Percentiles rank a stretch among this genome's conserved stretches.
These are phyloP conservation scores for Neoboletus brunneissimus DNA, from an alignment of 768 basidiomycete species.

Conservation along the genomic window DNA sequence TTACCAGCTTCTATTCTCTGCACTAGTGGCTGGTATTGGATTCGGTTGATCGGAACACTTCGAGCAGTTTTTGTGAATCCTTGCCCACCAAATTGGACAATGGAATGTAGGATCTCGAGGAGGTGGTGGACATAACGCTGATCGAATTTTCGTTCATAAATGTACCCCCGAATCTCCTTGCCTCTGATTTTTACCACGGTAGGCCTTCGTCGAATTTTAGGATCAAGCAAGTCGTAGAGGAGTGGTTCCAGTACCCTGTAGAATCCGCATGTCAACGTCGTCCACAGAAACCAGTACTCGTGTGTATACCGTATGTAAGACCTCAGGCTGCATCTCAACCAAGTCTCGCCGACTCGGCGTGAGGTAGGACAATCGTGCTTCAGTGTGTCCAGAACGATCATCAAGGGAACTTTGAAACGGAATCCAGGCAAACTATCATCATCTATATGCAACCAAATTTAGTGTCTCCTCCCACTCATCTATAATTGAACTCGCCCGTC, in stretches of 20 bases:
- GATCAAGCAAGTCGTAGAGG: conserved; percentile 72
- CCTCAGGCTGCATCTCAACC: conserved; percentile 94
- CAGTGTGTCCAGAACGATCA: conserved; percentile 81
- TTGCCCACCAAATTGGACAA: conserved; percentile 87
- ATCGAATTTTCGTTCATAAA: conserved; percentile 76
- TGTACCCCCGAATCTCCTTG: conserved; percentile 62
- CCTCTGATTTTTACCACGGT: conserved; percentile 54
- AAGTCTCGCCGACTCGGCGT: conserved; percentile 85
- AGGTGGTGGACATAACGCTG: conserved; percentile 70
- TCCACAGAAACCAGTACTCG: neutral
- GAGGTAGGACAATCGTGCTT: conserved; percentile 71
- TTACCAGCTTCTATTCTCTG: conserved; percentile 61
- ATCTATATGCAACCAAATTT: conserved; percentile 44
- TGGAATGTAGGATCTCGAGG: conserved; percentile 70
- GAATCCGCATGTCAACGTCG: neutral
- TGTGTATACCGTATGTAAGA: conserved; percentile 76
- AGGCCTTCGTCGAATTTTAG: conserved; percentile 53
- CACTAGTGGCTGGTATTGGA: conserved; percentile 59
- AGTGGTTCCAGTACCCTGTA: conserved; percentile 87
- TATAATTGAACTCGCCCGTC: conserved; percentile 51
- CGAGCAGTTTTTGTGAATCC: conserved; percentile 78
- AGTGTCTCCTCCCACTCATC: neutral
- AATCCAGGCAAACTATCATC: conserved; percentile 81
- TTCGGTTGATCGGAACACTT: conserved; percentile 58
- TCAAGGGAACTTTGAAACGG: conserved; percentile 79